Conservation (phyloP, 306 rosid genomes). For the Mucuna pruriens region DNA sequence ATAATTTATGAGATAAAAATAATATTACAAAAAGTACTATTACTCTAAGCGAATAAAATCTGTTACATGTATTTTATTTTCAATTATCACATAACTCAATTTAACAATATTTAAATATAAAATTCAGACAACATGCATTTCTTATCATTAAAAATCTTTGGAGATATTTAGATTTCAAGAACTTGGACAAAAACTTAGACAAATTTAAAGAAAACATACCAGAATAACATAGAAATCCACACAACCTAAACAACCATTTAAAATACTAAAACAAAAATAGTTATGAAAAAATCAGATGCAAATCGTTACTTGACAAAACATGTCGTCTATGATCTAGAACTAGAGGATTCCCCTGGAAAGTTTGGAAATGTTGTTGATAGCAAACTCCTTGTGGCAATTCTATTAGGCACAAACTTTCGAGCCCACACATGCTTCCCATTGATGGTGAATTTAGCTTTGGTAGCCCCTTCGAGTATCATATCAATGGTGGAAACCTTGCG, state of each 20-base stretch:
- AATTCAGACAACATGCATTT: no score
- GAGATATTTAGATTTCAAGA: background rate
- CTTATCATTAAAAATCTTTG: no score
- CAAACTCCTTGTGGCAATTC: background rate
- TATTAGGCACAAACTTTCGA: conserved; percentile 65
- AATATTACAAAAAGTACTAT: no score
- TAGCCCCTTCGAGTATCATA: conserved; percentile 50
- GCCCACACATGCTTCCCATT: conserved; percentile 86
- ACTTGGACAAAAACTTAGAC: background rate
- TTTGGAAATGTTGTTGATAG: background rate
- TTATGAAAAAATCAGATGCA: no score
- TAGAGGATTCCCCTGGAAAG: background rate
- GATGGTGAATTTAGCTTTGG: conserved; percentile 62
- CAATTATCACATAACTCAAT: no score
- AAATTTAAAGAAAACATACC: background rate
- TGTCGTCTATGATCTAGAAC: background rate
- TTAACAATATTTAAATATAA: no score
- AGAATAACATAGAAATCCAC: background rate
- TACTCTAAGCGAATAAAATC: no score
- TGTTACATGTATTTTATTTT: no score
- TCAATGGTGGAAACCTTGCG: conserved; percentile 41
- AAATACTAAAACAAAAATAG: background rate
- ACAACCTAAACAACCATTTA: background rate
- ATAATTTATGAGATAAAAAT: no score
- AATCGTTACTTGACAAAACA: background rate